Percentiles rank a stretch among this genome's conserved stretches.
Evolutionary conservation across 257 asterid genomes (phyloP).

Genomic region (Capsicum chinense): DNA sequence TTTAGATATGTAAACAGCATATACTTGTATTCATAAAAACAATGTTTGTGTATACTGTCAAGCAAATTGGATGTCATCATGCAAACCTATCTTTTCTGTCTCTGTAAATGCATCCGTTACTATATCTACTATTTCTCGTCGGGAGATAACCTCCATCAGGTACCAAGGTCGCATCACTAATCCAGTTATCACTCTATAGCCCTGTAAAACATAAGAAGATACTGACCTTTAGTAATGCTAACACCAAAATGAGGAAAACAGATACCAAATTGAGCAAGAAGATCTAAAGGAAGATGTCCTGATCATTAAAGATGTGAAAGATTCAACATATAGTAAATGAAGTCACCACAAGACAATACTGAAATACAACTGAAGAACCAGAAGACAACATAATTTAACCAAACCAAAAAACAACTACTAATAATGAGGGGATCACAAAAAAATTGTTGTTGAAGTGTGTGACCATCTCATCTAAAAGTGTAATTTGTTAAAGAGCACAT

Average conservation of each 20-base stretch:
- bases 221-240: neutral
- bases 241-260: neutral
- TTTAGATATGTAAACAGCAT: slow-evolving; percentile 17
- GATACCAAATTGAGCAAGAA: neutral
- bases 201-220: slow-evolving; percentile 50
- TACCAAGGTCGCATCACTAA: slow-evolving; percentile 89
- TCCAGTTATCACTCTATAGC: slow-evolving; percentile 75
- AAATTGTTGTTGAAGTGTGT: neutral
- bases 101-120: slow-evolving; percentile 65
- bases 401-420: neutral
- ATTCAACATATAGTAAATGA: neutral
- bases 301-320: neutral
- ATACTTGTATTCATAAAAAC: neutral
- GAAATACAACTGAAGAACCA: neutral
- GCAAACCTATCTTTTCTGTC: slow-evolving; percentile 75
- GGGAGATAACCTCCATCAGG: slow-evolving; percentile 74
- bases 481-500: neutral
- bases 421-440: neutral
- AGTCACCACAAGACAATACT: neutral
- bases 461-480: neutral
- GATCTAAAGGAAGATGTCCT: neutral
- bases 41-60: neutral
- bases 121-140: slow-evolving; percentile 66
- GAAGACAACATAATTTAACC: neutral
- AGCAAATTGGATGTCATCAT: slow-evolving; percentile 16